Evolutionary conservation across 768 basidiomycete genomes (phyloP), one percentile per base, ranked within the genome.

Genomic region (Suillus tomentosus): DNA sequence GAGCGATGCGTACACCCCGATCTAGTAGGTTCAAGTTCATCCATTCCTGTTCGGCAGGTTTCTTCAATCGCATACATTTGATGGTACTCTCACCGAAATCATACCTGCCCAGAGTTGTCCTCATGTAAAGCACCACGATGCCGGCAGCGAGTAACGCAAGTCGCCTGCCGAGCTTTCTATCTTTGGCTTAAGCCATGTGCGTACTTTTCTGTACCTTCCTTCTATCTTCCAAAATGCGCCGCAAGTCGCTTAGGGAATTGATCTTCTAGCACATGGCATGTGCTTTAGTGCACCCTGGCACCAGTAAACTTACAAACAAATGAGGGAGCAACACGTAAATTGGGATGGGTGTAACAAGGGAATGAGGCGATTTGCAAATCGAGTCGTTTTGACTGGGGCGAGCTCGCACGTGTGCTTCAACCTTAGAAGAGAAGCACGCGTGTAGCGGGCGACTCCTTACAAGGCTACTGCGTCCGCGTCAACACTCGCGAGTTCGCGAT

Each of bases 1-100:
- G 66, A 68, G 66, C 54, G 68, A 72, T 66, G 68, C 70, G 9
- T 70, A 76, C 66, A 69, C 68, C 62, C 67, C 69, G 22, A 71
- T 68, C 69, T 77, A 76, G 63, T 67, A 53, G 51, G 31, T 31
- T 19, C 48, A 27, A 27, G 36, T n/a, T 55, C 37, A 39, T 56
- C 22, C 22, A 22, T 55, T 8, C 39, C 39, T 40, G 17, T 40
- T 40, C 6, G 39, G 10, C n/a, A 27, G 39, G 56, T 27, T 58
- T 14, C 22, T 24, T 53, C 51, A 53, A 31, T 40, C 27, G 24
- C 24, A 58, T 42, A 24, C 1, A 10, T 27, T 39, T 40, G 37
- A 40, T 10, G 22, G 22, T 39, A 39, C 34, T 58, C 39, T 40
- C 17, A 17, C 22, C 10, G 22, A 19, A 53, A 31, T 57, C 5